Percentiles rank a stretch among this genome's conserved stretches.
phyloP scores from a whole-genome alignment of 1,284 basidiomycete species.

The Ustilago esculenta region DNA sequence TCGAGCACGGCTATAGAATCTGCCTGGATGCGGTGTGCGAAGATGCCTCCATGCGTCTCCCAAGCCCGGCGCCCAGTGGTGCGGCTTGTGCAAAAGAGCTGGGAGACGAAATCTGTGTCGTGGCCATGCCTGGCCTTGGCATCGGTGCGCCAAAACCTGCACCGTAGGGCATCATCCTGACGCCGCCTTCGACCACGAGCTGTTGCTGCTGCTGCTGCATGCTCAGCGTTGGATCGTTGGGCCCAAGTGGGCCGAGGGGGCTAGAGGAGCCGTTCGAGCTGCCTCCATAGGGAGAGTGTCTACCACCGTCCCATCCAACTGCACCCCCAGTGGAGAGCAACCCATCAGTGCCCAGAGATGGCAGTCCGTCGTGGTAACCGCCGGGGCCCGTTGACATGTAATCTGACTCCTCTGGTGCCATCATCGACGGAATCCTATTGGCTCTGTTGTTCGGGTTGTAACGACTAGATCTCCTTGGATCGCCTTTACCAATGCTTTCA shows the following conservation, averaged over 20 bases:
- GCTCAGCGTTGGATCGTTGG: constrained; percentile 21
- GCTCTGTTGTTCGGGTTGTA: constrained; percentile 10
- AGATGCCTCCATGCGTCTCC: constrained; percentile 16
- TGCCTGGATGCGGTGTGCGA: constrained; percentile 16
- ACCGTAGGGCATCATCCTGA: constrained; percentile 26
- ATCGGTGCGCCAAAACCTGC: constrained; percentile 29
- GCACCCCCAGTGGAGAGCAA: constrained; percentile 4
- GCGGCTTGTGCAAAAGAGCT: constrained; percentile 28
- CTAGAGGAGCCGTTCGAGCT: constrained; percentile 24
- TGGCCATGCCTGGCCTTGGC: constrained; percentile 26
- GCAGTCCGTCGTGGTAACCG: constrained; percentile 20
- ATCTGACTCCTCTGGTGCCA: constrained; percentile 6
- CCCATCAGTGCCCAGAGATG: not conserved
- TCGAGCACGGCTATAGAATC: constrained; percentile 8
- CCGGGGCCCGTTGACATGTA: not conserved
- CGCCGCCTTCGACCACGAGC: constrained; percentile 2
- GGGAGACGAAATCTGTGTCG: constrained; percentile 19
- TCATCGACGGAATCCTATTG: constrained; percentile 16
- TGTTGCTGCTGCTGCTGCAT: constrained; percentile 29
- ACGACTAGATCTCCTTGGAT: constrained; percentile 26
- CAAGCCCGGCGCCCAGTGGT: constrained; percentile 26
- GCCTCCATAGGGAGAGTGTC: constrained; percentile 19
- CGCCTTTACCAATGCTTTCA: constrained; percentile 51
- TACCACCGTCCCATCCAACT: constrained; percentile 5
- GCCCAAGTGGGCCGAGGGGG: constrained; percentile 31